Percentiles rank a stretch among this genome's conserved stretches.
Conservation (phyloP, 768 basidiomycete species). For the Macrolepiota dolichaula region DNA sequence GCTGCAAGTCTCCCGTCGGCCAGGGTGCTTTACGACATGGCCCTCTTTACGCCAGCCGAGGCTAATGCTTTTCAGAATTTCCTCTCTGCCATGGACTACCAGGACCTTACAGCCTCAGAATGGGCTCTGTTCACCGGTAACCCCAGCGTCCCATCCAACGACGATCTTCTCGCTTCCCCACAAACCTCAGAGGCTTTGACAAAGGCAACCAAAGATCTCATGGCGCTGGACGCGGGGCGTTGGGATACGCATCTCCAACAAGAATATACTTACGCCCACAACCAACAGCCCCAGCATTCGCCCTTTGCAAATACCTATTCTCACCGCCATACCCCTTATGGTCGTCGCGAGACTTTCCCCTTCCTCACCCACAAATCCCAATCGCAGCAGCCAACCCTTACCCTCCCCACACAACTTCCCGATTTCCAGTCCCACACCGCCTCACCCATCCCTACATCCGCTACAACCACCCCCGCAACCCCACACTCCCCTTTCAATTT, state of each 20-base stretch:
- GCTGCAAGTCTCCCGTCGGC: background rate
- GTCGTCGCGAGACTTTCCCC: conserved; percentile 21
- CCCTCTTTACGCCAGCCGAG: conserved; percentile 63
- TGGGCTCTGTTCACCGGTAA: conserved; percentile 38
- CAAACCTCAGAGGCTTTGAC: conserved; percentile 63
- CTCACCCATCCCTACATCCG: conserved; percentile 10
- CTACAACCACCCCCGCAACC: conserved; percentile 7
- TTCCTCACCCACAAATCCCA: conserved; percentile 20
- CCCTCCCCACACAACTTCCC: background rate
- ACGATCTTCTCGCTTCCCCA: conserved; percentile 40
- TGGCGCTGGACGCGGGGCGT: conserved; percentile 57
- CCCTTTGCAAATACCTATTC: conserved; percentile 17
- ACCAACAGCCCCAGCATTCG: conserved; percentile 17
- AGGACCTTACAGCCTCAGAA: conserved; percentile 39
- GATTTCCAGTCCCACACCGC: conserved; percentile 1
- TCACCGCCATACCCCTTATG: conserved; percentile 14
- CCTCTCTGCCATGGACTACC: conserved; percentile 50
- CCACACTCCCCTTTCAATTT: conserved; percentile 11
- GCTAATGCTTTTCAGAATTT: conserved; percentile 68
- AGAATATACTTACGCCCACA: conserved; percentile 18
- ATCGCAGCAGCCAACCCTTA: conserved; percentile 13
- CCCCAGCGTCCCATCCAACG: conserved; percentile 23
- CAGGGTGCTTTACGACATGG: conserved; percentile 30
- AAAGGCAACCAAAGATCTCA: conserved; percentile 81
- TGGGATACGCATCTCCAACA: conserved; percentile 26